Conservation (phyloP, 768 basidiomycete genomes). For the Myochromella boudieri region DNA sequence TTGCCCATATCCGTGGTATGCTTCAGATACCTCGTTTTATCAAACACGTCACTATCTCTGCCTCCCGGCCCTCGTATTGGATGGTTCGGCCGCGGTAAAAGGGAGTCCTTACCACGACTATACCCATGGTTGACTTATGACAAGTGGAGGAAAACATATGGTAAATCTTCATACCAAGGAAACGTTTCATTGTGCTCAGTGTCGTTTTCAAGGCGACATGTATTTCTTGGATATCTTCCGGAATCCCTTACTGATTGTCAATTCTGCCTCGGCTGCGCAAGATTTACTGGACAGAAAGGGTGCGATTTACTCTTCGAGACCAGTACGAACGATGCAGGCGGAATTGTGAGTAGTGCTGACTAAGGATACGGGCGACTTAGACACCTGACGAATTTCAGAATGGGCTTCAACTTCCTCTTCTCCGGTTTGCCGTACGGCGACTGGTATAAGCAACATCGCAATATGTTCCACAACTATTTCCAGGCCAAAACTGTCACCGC, state of each 20-base stretch:
- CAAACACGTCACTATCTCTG: too few species aligned
- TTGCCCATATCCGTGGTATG: too few species aligned
- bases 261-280: conserved; percentile 36
- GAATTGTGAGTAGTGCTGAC: conserved; percentile 34
- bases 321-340: conserved; percentile 38
- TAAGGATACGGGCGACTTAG: not conserved
- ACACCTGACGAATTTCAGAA: conserved; percentile 25
- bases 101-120: conserved; percentile 28
- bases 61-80: conserved; percentile 43
- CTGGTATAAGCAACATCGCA: conserved; percentile 36
- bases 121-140: conserved; percentile 49
- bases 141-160: conserved; percentile 42
- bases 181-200: not conserved
- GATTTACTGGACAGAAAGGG: conserved; percentile 49
- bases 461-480: conserved; percentile 38
- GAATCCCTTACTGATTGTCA: conserved; percentile 47
- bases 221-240: conserved; percentile 44
- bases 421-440: conserved; percentile 28
- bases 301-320: conserved; percentile 44
- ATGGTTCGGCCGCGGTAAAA: conserved; percentile 37
- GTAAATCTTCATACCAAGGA: conserved; percentile 26
- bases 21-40: too few species aligned
- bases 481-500: conserved; percentile 21
- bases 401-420: conserved; percentile 49
- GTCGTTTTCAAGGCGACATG: conserved; percentile 37